Evolutionary conservation across 257 asterid species (phyloP), one percentile per base, ranked within the genome.

Genomic region (Scutellaria baicalensis): DNA sequence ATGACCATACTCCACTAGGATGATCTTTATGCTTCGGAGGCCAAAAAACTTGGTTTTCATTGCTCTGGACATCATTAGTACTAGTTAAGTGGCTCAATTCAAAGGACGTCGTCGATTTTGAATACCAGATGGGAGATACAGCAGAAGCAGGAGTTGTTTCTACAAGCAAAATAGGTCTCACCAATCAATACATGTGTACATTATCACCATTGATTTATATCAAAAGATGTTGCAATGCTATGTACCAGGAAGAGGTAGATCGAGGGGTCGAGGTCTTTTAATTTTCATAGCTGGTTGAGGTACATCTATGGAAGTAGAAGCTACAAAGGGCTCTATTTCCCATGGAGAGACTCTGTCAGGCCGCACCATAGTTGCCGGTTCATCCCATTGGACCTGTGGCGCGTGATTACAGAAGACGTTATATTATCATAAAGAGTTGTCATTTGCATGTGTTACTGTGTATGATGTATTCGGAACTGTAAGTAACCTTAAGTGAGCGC

Each of bases 311-410:
- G 82, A 63, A 67, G 87, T 68, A 70, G 91, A 79, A 74, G 88
- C 81, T 65, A 77, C 84, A 69, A 84, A 89, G 12, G 96, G 95
- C 76, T 91, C 97, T 33, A 91, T 84, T 60, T 91, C 93, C 97
- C 97, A 91, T 0, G 91, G 91, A 1, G 97, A 88, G 69, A 86
- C 88, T 78, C 86, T 84, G 35, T 85, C 94, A 1, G 95, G 94
- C 77, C 95, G 81, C 64, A 48, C 60, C 18, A 82, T 71, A 36
- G 83, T 44, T 61, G 92, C 70, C 3, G 89, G 85, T 75, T 91
- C 97, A 44, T 91, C 97, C 96, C 96, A 91, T 65, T 86, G 97
- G 18, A 91, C 83, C 97, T 91, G 65, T 81, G 31, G 4, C 9
- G 23, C 10, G 23, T 62, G 38, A 52, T n/a, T 31, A 11, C 3